These are phyloP conservation scores for Daphne laureola DNA, from an alignment of 441 rosid species.

Conservation along the genomic window DNA sequence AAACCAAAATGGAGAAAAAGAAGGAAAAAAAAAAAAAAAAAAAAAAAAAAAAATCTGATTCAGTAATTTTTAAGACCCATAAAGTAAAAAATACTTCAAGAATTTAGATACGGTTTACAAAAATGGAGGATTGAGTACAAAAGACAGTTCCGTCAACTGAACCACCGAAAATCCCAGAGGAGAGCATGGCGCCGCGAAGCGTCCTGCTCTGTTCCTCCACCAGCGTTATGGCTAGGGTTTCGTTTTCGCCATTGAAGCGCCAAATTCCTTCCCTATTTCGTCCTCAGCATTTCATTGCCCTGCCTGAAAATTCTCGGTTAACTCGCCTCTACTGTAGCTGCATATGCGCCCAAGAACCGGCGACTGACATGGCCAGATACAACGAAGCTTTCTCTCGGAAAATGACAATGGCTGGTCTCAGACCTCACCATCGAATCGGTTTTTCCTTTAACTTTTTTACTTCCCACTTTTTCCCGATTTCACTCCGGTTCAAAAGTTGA, in stretches of 20 bases:
- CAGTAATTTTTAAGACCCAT: too few species aligned
- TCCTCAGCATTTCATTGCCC: slow-evolving; percentile 12
- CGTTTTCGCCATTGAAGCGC: slow-evolving; percentile 23
- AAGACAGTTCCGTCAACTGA: too few species aligned
- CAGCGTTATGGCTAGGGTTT: slow-evolving; percentile 25
- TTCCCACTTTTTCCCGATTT: neutral
- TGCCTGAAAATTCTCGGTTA: slow-evolving; percentile 16
- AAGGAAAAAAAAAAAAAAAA: too few species aligned
- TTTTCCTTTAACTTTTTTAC: slow-evolving; percentile 6
- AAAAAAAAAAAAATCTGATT: too few species aligned
- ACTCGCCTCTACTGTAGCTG: slow-evolving; percentile 36
- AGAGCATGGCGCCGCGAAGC: slow-evolving; percentile 52
- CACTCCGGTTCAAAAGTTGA: too few species aligned
- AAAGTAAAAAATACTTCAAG: too few species aligned
- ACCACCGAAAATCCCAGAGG: neutral
- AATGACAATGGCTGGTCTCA: slow-evolving; percentile 85
- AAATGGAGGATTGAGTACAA: too few species aligned
- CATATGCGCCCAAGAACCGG: slow-evolving; percentile 20
- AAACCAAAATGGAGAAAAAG: too few species aligned
- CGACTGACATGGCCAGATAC: slow-evolving; percentile 25
- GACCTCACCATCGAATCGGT: slow-evolving; percentile 81
- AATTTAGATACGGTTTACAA: too few species aligned
- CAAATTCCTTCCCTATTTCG: slow-evolving; percentile 18
- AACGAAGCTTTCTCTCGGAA: slow-evolving; percentile 51
- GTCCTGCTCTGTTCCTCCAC: slow-evolving; percentile 27